Conservation (phyloP, 305 asterid species). For the Fraxinus paxiana region DNA sequence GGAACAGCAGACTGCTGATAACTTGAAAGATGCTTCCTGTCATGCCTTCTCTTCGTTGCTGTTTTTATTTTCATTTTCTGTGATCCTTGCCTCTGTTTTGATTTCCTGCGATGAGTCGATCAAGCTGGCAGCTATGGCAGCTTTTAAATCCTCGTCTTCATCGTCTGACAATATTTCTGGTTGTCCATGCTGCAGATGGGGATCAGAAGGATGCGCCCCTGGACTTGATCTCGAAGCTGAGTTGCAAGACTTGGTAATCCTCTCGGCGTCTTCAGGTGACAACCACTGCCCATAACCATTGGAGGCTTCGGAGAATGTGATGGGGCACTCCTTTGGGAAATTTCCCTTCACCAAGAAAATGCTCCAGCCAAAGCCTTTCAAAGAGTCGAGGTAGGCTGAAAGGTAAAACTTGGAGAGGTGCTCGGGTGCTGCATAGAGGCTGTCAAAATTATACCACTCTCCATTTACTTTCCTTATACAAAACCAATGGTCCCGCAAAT, state of each 20-base stretch:
- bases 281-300: constrained; percentile 87
- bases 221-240: constrained; percentile 10
- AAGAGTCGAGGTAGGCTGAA: constrained; percentile 80
- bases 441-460: constrained; percentile 93
- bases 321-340: constrained; percentile 76
- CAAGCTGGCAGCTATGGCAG: constrained; percentile 96
- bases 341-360: constrained; percentile 83
- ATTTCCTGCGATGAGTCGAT: constrained; percentile 46
- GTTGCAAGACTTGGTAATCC: constrained; percentile 36
- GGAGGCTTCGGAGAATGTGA: constrained; percentile 68
- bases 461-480: constrained; percentile 84
- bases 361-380: constrained; percentile 90
- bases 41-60: constrained; percentile 32
- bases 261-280: constrained; percentile 24
- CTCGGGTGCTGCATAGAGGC: constrained; percentile 88
- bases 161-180: constrained; percentile 11
- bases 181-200: constrained; percentile 22
- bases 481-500: constrained; percentile 89
- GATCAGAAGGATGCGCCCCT: constrained; percentile 27
- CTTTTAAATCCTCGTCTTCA: constrained; percentile 83
- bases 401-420: constrained; percentile 94
- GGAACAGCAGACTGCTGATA: neutral
- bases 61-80: constrained; percentile 34
- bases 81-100: constrained; percentile 26
- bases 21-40: neutral